phyloP scores from a whole-genome alignment of 129 eudicot genomes.

The Deinandra increscens region DNA sequence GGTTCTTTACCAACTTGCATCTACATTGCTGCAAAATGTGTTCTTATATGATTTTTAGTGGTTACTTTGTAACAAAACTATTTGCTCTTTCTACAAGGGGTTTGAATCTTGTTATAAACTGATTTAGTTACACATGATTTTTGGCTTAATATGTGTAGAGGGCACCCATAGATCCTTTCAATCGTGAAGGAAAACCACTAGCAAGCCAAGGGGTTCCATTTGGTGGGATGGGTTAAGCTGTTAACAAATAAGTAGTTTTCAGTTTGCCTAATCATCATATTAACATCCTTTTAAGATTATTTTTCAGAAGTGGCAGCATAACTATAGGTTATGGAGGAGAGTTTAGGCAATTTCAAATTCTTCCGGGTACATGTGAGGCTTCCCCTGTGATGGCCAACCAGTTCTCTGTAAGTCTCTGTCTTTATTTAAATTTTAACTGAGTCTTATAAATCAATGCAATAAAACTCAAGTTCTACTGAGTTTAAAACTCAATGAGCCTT shows the following conservation, averaged over 20 bases:
- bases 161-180: constrained; percentile 97
- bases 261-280: no score
- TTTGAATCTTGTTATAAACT: not conserved
- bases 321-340: no score
- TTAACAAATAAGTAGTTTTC: no score
- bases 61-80: not conserved
- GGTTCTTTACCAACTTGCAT: not conserved
- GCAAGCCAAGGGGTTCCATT: constrained; percentile 86
- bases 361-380: constrained; percentile 94
- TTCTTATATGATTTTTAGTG: no score
- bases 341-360: no score
- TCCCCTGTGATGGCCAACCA: constrained; percentile 92
- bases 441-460: no score
- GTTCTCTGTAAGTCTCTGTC: no score
- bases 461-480: no score
- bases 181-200: constrained; percentile 68
- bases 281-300: no score
- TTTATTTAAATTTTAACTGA: no score
- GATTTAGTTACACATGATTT: constrained; percentile 4
- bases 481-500: no score
- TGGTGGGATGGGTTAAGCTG: constrained; percentile 89
- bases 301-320: no score
- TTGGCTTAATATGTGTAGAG: constrained; percentile 42
- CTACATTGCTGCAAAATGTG: not conserved
- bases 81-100: not conserved